These are phyloP conservation scores for Bjerkandera adusta DNA, from an alignment of 1,284 basidiomycete species.

Conservation along the genomic window DNA sequence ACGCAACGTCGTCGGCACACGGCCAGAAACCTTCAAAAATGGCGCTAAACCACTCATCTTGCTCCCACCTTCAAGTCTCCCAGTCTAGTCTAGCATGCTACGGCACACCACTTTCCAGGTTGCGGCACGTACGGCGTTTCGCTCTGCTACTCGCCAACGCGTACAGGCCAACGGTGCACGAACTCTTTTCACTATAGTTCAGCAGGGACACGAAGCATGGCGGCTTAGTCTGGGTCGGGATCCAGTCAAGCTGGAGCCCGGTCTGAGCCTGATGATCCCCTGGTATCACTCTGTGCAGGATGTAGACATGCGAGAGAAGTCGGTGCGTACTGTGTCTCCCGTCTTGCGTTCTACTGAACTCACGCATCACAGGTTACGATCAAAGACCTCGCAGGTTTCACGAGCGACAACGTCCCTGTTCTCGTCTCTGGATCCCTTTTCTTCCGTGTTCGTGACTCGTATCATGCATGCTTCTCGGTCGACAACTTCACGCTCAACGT, in stretches of 20 bases:
- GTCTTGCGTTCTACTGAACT: background rate
- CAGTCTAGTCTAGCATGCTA: too few relatives aligned
- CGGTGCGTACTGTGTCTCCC: slow-evolving; percentile 26
- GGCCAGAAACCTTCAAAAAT: too few relatives aligned
- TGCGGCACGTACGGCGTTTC: too few relatives aligned
- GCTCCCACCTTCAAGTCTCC: too few relatives aligned
- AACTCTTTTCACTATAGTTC: slow-evolving; percentile 41
- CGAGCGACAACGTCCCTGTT: slow-evolving; percentile 52
- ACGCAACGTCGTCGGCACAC: too few relatives aligned
- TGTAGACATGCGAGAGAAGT: slow-evolving; percentile 48
- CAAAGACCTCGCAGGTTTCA: slow-evolving; percentile 37
- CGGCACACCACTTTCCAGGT: too few relatives aligned
- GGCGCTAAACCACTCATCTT: too few relatives aligned
- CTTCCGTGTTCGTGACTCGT: slow-evolving; percentile 46
- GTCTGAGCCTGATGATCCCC: slow-evolving; percentile 44
- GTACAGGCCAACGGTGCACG: too few relatives aligned
- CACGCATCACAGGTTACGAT: slow-evolving; percentile 1
- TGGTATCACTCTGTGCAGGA: slow-evolving; percentile 39
- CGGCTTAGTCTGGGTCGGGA: slow-evolving; percentile 44
- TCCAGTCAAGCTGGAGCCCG: slow-evolving; percentile 42
- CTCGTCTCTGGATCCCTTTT: slow-evolving; percentile 49
- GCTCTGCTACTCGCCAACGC: too few relatives aligned
- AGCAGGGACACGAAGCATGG: slow-evolving; percentile 52
- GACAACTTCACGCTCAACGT: slow-evolving; percentile 46
- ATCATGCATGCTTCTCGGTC: slow-evolving; percentile 49